Base-by-base conservation (phyloP, 1,284 basidiomycete genomes). In the Microbotryomycetes sp. region DNA sequence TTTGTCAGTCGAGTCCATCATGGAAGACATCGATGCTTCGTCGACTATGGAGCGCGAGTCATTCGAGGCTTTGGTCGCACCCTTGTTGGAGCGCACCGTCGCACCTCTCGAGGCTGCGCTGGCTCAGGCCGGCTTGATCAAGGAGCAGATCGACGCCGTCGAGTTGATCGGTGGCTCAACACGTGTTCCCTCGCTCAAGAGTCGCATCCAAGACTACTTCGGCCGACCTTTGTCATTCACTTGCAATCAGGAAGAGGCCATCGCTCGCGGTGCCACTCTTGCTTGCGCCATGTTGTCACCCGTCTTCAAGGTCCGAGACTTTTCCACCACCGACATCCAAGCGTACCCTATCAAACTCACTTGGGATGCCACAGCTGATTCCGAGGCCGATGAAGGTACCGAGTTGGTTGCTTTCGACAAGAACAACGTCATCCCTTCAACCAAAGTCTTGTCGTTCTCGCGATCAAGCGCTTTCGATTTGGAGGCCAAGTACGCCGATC, bases 401-500 rank as follows among this genome's bases (percentile, higher is more conserved):
- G 87, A 91, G 75, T 83, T 96, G 64, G 80, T 84, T 65, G 89
- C 93, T 59, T 96, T 92, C 83, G 85, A 87, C 58, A 80, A 80
- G 52, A 86, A 85, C 62, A 93, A 94, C 78, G 73, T 77, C 56
- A 82, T 93, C 63, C 92, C 92, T 7, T 92, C 89, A 32, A 62
- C 91, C 74, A 96, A 96, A 79, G 84, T 92, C 68, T 83, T 96
- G 69, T 90, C 90, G n/a, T 94, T 94, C 82, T 88, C 89, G 78
- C 86, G 92, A 75, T 86, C 85, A 72, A 84, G 85, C 54, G 76
- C 87, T 6, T 97, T 97, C 78, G 87, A 89, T 59, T 81, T 97
- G 73, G 86, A 92, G 77, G 87, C 89, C 5, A 76, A 79, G 50
- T 96, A 96, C 76, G 84, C 84, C 23, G 83, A 90, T 42, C 84